Conservation (phyloP, 1,139 yeast species). For the Nakaseomyces nivariensis region DNA sequence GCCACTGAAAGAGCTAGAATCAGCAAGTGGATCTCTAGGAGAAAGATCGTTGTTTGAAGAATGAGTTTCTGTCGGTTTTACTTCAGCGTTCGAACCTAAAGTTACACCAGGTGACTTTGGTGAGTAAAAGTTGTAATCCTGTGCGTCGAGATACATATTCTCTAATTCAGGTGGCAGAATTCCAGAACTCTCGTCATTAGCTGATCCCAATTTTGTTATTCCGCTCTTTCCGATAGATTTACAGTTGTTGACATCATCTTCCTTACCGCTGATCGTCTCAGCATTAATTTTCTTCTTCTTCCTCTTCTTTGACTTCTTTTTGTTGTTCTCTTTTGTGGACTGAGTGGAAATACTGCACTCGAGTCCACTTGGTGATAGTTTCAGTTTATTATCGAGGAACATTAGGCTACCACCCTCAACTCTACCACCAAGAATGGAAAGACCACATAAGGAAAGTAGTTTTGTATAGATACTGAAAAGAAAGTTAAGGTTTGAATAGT, state of each 20-base stretch:
- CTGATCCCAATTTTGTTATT: not conserved
- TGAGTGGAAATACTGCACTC: not conserved
- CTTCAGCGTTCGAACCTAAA: not conserved
- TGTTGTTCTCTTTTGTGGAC: not conserved
- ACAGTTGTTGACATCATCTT: not conserved
- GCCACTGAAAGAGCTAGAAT: not conserved
- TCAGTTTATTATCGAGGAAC: slow-evolving; percentile 8
- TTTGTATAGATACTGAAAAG: slow-evolving; percentile 22
- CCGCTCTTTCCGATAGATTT: not conserved
- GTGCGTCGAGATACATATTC: slow-evolving; percentile 13
- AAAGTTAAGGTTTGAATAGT: slow-evolving; percentile 18
- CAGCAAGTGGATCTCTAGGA: not conserved
- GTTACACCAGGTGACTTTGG: slow-evolving; percentile 1
- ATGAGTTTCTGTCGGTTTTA: not conserved
- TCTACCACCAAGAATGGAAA: slow-evolving; percentile 19
- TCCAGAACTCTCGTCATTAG: slow-evolving; percentile 1
- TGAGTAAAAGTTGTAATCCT: slow-evolving; percentile 5
- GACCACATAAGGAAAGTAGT: slow-evolving; percentile 19
- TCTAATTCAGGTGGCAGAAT: slow-evolving; percentile 13
- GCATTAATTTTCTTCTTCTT: not conserved
- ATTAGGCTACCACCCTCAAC: slow-evolving; percentile 8
- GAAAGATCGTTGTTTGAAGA: not conserved
- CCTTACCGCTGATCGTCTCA: not conserved
- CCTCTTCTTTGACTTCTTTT: slow-evolving; percentile 3
- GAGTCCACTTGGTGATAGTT: slow-evolving; percentile 2